Evolutionary conservation across 371 early-diverging fungal genomes (phyloP).

Genomic region (Apophysomyces trapeziformis): DNA sequence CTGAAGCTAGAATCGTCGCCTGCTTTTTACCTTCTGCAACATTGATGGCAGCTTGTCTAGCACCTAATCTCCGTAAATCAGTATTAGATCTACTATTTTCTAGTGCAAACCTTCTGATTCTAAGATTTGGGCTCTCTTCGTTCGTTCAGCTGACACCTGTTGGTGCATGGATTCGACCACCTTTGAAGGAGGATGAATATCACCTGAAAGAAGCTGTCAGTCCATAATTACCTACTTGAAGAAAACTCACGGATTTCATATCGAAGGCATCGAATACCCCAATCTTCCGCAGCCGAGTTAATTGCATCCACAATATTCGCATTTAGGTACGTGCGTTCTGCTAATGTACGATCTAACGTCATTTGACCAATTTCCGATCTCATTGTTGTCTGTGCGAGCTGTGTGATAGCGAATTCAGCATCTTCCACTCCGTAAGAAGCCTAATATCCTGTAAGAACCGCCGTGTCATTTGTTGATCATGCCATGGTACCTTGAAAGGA

Average conservation of each 20-base stretch:
- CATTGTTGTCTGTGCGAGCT: constrained; percentile 98
- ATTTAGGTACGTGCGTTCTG: constrained; percentile 93
- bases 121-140: constrained; percentile 95
- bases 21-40: constrained; percentile 97
- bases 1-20: constrained; percentile 91
- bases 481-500: constrained; percentile 79
- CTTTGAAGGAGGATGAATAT: constrained; percentile 96
- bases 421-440: constrained; percentile 97
- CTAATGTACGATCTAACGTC: constrained; percentile 95
- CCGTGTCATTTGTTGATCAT: not conserved
- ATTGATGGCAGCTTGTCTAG: constrained; percentile 95
- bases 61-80: constrained; percentile 39
- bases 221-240: not conserved
- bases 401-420: constrained; percentile 93
- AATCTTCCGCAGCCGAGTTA: constrained; percentile 91
- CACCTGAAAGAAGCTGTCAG: constrained; percentile 51
- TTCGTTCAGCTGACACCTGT: constrained; percentile 95
- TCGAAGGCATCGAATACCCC: constrained; percentile 96
- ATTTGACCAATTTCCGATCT: constrained; percentile 98
- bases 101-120: constrained; percentile 84
- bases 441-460: constrained; percentile 27
- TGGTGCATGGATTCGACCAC: constrained; percentile 98
- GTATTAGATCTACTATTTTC: not conserved
- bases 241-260: constrained; percentile 79
- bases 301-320: constrained; percentile 94